phyloP scores from a whole-genome alignment of 441 rosid species.

The Daphne laureola region DNA sequence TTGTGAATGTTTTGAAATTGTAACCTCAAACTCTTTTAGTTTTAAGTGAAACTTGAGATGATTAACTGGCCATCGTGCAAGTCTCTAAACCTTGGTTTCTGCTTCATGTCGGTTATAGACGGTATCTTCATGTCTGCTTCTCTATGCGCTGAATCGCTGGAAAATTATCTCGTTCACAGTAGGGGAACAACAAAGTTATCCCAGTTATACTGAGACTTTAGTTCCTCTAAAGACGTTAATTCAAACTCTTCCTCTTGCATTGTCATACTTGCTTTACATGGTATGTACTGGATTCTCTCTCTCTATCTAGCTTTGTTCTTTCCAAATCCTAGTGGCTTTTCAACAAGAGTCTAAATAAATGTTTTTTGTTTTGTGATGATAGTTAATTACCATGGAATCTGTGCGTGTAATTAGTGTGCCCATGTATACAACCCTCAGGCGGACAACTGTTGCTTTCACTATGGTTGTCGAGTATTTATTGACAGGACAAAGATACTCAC shows the following conservation, averaged over 20 bases:
- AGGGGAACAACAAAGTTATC: constrained; percentile 18
- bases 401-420: constrained; percentile 60
- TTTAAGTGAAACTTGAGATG: too few relatives aligned
- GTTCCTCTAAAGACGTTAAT: constrained; percentile 30
- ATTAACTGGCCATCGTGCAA: too few relatives aligned
- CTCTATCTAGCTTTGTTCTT: neutral
- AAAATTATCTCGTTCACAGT: constrained; percentile 42
- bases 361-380: constrained; percentile 13
- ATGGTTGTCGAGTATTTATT: constrained; percentile 46
- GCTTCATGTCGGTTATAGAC: constrained; percentile 22
- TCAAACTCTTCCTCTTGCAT: constrained; percentile 39
- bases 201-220: constrained; percentile 21
- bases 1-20: too few relatives aligned
- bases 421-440: constrained; percentile 60
- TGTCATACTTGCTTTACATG: constrained; percentile 42
- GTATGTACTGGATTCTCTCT: constrained; percentile 15
- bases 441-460: constrained; percentile 50
- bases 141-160: constrained; percentile 42
- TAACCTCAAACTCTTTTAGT: too few relatives aligned
- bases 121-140: constrained; percentile 43
- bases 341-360: neutral
- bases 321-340: constrained; percentile 1
- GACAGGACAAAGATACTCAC: constrained; percentile 40
- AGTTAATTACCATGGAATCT: constrained; percentile 59
- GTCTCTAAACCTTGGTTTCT: too few relatives aligned